Percentiles rank a stretch among this genome's conserved stretches.
These are phyloP conservation scores for Xylaria nigripes DNA, from an alignment of 495 filamentous ascomycete genomes.

Conservation along the genomic window DNA sequence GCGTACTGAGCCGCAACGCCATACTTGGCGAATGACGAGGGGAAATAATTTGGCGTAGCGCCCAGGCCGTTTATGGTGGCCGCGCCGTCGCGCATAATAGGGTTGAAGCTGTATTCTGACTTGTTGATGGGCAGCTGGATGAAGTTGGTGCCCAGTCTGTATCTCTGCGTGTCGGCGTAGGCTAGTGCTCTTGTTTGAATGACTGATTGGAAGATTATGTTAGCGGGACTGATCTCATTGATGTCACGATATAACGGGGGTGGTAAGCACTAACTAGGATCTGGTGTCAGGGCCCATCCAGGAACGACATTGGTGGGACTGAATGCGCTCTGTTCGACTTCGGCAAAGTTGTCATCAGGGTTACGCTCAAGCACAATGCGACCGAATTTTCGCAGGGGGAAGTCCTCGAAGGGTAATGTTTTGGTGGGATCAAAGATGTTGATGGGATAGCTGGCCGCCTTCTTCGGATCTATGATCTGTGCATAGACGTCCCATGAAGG, in stretches of 20 bases:
- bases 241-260: too few species aligned
- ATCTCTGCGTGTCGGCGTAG: conserved; percentile 59
- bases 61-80: conserved; percentile 51
- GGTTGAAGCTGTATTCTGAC: conserved; percentile 46
- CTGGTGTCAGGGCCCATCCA: conserved; percentile 37
- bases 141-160: conserved; percentile 61
- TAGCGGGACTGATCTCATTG: conserved; percentile 21
- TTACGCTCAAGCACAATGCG: conserved; percentile 36
- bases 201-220: conserved; percentile 57
- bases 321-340: conserved; percentile 46
- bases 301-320: conserved; percentile 45
- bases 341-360: conserved; percentile 40
- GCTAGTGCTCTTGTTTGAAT: conserved; percentile 63
- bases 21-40: conserved; percentile 39
- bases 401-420: conserved; percentile 35
- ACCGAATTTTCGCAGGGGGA: conserved; percentile 35
- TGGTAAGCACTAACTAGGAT: too few species aligned
- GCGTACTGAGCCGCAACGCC: conserved; percentile 10
- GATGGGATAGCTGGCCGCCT: conserved; percentile 22
- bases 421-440: conserved; percentile 40
- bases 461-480: conserved; percentile 42
- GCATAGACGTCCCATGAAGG: conserved; percentile 41
- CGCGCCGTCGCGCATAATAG: conserved; percentile 53
- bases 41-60: conserved; percentile 44
- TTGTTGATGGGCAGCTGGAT: conserved; percentile 56